These are phyloP conservation scores for Colletotrichum sp. DNA, from an alignment of 2,329 filamentous ascomycete genomes.

Conservation along the genomic window DNA sequence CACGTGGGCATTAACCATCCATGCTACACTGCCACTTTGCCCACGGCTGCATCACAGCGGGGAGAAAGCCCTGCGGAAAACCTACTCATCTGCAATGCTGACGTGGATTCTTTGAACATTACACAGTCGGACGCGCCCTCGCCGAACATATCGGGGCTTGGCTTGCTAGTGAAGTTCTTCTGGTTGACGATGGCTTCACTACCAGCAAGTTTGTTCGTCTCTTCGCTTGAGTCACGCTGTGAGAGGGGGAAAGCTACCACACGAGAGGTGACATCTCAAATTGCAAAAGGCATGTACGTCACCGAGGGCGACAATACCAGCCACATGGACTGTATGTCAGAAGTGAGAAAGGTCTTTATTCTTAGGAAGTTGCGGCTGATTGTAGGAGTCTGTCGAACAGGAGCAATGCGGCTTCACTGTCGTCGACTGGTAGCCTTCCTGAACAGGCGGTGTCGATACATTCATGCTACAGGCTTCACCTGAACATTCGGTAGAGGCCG, in stretches of 20 bases:
- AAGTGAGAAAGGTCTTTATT: not conserved
- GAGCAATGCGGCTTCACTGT: not conserved
- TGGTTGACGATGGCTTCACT: not conserved
- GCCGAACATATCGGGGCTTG: not conserved
- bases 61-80: not conserved
- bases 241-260: not conserved
- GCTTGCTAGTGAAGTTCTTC: not conserved
- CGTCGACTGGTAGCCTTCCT: not conserved
- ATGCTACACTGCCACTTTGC: not conserved
- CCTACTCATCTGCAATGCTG: not conserved
- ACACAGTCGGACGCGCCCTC: not conserved
- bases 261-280: not conserved
- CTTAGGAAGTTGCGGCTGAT: not conserved
- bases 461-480: not conserved
- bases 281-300: not conserved
- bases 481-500: not conserved
- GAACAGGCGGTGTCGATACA: not conserved
- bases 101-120: not conserved
- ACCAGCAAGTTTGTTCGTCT: not conserved
- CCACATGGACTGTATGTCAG: not conserved
- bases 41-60: not conserved
- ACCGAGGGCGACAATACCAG: not conserved
- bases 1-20: not conserved
- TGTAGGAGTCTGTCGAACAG: not conserved
- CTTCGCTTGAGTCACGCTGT: not conserved